Evolutionary conservation across 768 basidiomycete genomes (phyloP).

Genomic region (Phylloporus scabripes): DNA sequence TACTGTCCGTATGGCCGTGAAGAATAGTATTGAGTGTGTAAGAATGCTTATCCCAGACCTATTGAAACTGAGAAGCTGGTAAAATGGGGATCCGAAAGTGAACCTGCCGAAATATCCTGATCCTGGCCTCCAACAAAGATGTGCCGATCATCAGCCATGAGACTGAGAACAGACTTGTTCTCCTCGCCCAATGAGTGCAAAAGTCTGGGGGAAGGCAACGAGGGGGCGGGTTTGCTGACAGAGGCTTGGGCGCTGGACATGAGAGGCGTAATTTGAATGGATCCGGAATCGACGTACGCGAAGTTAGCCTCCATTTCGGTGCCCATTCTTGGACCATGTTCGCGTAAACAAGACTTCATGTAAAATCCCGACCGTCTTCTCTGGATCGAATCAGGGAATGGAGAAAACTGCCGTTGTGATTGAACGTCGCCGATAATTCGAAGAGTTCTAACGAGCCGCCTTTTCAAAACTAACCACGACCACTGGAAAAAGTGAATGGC

Average conservation of each 20-base stretch:
- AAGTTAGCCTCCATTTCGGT: slow-evolving; percentile 12
- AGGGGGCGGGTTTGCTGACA: slow-evolving; percentile 51
- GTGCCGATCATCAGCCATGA: slow-evolving; percentile 64
- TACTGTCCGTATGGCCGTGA: slow-evolving; percentile 77
- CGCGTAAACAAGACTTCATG: not conserved
- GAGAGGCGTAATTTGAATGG: not conserved
- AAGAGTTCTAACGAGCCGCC: not conserved
- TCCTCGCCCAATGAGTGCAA: slow-evolving; percentile 68
- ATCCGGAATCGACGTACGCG: slow-evolving; percentile 19
- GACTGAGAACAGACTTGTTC: slow-evolving; percentile 64
- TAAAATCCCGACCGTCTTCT: not conserved
- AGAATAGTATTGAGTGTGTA: slow-evolving; percentile 66
- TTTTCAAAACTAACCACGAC: slow-evolving; percentile 1
- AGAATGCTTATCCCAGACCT: slow-evolving; percentile 84
- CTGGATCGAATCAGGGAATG: slow-evolving; percentile 1
- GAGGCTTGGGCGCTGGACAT: slow-evolving; percentile 39
- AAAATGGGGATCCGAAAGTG: not conserved
- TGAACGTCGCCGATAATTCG: not conserved
- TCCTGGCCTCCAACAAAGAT: slow-evolving; percentile 84
- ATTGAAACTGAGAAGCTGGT: not conserved
- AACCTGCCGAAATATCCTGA: slow-evolving; percentile 64
- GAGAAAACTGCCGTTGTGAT: not conserved
- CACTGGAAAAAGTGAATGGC: slow-evolving; percentile 22
- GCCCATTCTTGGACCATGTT: not conserved
- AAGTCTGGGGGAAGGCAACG: slow-evolving; percentile 43